Evolutionary conservation across 177 flowering plant genomes (phyloP).

Genomic region (Vitis hybrid): DNA sequence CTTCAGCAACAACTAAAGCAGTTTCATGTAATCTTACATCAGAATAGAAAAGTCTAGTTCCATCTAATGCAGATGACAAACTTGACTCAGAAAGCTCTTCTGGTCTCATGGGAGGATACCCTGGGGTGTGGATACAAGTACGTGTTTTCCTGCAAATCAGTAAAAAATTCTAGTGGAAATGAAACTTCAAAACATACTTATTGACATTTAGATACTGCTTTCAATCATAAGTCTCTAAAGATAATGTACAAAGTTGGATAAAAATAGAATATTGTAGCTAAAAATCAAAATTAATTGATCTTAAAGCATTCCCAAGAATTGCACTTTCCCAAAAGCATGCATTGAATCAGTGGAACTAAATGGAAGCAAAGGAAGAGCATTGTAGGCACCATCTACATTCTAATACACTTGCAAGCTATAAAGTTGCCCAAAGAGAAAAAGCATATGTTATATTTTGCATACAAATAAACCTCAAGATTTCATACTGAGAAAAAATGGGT

Average conservation of each 20-base stretch:
- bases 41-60: conserved; percentile 55
- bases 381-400: no score
- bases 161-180: conserved; percentile 2
- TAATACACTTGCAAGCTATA: no score
- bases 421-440: no score
- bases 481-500: no score
- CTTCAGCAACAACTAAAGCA: conserved; percentile 60
- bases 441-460: no score
- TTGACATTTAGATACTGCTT: background rate
- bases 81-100: conserved; percentile 58
- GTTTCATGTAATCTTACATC: conserved; percentile 71
- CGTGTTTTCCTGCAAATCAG: conserved; percentile 72
- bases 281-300: no score
- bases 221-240: background rate
- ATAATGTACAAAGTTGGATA: background rate
- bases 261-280: no score
- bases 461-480: no score
- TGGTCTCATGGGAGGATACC: conserved; percentile 77
- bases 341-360: no score
- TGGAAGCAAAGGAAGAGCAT: no score
- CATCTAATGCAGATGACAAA: conserved; percentile 55
- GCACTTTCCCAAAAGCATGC: no score
- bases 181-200: background rate
- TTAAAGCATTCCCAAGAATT: no score
- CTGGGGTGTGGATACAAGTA: conserved; percentile 87